A percentile compares a stretch with the other conserved stretches of the same genome.
Evolutionary conservation across 208 protist species (phyloP).

Genomic region (Phytomonas sp.): DNA sequence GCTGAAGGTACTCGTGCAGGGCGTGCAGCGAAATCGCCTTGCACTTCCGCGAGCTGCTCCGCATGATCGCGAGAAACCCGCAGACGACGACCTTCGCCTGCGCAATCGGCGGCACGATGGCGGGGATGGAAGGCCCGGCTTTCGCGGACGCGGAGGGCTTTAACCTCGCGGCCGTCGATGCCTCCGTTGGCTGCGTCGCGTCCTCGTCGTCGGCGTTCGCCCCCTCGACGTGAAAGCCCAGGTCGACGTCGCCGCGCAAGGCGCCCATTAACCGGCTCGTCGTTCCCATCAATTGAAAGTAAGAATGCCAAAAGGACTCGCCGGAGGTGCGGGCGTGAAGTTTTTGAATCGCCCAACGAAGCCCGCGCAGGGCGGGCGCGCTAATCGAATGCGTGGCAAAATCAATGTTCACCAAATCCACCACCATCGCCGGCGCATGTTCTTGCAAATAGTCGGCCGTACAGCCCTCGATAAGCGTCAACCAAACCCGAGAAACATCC

Average conservation of each 20-base stretch:
- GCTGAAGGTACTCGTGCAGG: conserved; percentile 53
- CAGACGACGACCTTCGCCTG: no score
- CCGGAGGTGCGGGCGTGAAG: conserved; percentile 29
- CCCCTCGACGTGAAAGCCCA: no score
- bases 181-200: no score
- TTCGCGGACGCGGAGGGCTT: no score
- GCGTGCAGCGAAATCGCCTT: conserved; percentile 67
- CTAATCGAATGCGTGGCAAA: conserved; percentile 17
- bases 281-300: conserved; percentile 44
- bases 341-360: conserved; percentile 26
- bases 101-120: no score
- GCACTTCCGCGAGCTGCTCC: conserved; percentile 60
- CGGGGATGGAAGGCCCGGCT: no score
- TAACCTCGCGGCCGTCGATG: no score
- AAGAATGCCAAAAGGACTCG: conserved; percentile 55
- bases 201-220: no score
- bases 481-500: conserved; percentile 55
- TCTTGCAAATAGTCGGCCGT: conserved; percentile 53
- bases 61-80: conserved; percentile 66
- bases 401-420: conserved; percentile 66
- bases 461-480: conserved; percentile 45
- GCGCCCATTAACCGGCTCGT: conserved; percentile 34
- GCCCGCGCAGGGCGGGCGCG: conserved; percentile 13
- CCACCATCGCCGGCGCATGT: conserved; percentile 58
- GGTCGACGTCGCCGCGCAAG: not conserved